Percentiles rank a stretch among this genome's conserved stretches.
phyloP scores from a whole-genome alignment of 2,329 filamentous ascomycete species.

The Pochonia chlamydosporia region DNA sequence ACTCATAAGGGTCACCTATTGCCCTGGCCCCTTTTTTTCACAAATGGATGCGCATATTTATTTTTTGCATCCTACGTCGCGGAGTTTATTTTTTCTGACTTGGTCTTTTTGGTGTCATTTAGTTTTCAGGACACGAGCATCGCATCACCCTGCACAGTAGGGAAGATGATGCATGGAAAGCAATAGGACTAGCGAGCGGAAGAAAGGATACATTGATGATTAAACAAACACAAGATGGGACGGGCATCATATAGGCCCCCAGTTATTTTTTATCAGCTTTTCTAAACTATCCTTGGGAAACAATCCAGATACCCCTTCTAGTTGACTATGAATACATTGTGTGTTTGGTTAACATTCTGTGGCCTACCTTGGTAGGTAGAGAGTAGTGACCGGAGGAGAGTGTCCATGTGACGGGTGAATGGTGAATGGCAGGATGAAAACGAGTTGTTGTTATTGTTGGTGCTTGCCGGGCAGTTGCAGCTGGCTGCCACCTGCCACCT shows the following conservation, averaged over 20 bases:
- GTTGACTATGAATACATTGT: conserved; percentile 1
- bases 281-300: neutral
- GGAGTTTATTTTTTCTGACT: too few relatives aligned
- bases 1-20: too few relatives aligned
- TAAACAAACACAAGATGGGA: neutral
- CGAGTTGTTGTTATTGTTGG: neutral
- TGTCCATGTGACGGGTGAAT: too few relatives aligned
- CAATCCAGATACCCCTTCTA: conserved; percentile 1
- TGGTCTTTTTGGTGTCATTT: neutral
- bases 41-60: neutral
- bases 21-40: neutral
- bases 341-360: neutral
- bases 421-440: too few relatives aligned
- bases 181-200: neutral
- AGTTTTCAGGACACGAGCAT: neutral
- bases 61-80: too few relatives aligned
- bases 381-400: too few relatives aligned
- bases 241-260: neutral
- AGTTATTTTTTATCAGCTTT: neutral
- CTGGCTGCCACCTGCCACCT: too few relatives aligned
- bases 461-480: neutral
- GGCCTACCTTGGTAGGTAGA: too few relatives aligned
- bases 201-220: neutral
- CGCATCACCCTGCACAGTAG: neutral
- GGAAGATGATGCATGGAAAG: neutral